These are phyloP conservation scores for Plasmodium billcollinsi DNA, from an alignment of 169 alveolate genomes.

Conservation along the genomic window DNA sequence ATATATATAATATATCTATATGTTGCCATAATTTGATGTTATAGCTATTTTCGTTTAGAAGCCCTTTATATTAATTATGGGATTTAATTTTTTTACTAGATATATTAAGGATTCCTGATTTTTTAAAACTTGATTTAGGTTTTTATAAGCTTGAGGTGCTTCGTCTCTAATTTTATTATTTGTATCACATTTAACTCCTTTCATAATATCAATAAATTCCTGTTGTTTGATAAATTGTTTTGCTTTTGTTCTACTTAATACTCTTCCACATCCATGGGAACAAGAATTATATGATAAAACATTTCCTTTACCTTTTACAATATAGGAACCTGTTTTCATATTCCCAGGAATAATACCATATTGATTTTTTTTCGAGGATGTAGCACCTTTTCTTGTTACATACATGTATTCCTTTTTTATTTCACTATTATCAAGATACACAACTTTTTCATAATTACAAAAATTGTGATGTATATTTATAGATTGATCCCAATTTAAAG, in stretches of 20 bases:
- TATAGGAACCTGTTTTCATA: constrained; percentile 67
- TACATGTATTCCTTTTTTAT: constrained; percentile 79
- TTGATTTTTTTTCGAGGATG: constrained; percentile 79
- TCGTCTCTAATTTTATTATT: constrained; percentile 78
- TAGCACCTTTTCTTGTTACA: constrained; percentile 86
- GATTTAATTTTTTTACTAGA: constrained; percentile 76
- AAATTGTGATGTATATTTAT: constrained; percentile 86
- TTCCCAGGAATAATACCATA: constrained; percentile 86
- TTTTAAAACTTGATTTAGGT: constrained; percentile 69
- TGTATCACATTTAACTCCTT: constrained; percentile 69
- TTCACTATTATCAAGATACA: constrained; percentile 67
- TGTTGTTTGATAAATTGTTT: constrained; percentile 79
- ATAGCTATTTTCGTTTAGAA: constrained; percentile 3
- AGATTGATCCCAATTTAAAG: constrained; percentile 46
- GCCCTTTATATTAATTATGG: constrained; percentile 83
- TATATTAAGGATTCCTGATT: constrained; percentile 77
- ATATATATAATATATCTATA: no score
- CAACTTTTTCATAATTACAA: constrained; percentile 79
- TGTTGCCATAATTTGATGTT: no score
- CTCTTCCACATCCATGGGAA: constrained; percentile 86
- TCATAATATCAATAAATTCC: constrained; percentile 79
- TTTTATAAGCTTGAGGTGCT: constrained; percentile 86
- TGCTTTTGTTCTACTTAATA: constrained; percentile 82
- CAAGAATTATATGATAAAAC: constrained; percentile 79
- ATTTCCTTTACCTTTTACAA: constrained; percentile 70